A percentile compares a stretch with the other conserved stretches of the same genome.
Conservation (phyloP, 2,329 filamentous ascomycete genomes). For the Harringtonia lauricola region DNA sequence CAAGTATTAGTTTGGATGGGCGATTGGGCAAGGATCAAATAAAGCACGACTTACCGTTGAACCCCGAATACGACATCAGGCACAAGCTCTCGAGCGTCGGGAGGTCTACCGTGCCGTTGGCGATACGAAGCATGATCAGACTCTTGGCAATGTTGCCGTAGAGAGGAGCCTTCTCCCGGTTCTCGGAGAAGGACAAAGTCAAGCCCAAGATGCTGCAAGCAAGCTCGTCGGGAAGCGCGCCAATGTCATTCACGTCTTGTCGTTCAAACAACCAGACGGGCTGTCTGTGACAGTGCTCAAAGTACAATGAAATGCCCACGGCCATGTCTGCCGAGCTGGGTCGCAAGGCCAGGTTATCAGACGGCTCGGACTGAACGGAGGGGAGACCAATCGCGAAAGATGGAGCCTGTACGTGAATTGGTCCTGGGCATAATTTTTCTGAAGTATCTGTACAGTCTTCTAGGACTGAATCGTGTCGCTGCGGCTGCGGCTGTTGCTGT, state of each 20-base stretch:
- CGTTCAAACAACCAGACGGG: constrained; percentile 34
- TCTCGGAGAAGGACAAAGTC: neutral
- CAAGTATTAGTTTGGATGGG: too few species aligned
- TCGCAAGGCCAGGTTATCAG: too few species aligned
- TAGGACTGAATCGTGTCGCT: too few species aligned
- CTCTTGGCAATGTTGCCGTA: constrained; percentile 28
- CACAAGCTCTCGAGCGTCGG: constrained; percentile 39
- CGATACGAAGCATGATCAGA: constrained; percentile 36
- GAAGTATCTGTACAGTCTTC: too few species aligned
- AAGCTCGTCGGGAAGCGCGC: too few species aligned
- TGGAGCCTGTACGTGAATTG: too few species aligned
- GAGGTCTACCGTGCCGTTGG: constrained; percentile 36
- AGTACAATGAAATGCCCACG: constrained; percentile 26
- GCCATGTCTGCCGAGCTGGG: constrained; percentile 10
- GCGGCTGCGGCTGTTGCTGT: too few species aligned
- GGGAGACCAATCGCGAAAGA: too few species aligned
- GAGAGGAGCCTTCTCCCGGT: constrained; percentile 10
- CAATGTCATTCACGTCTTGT: constrained; percentile 28
- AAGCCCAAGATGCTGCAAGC: too few species aligned
- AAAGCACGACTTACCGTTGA: constrained; percentile 27
- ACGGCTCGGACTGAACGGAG: too few species aligned
- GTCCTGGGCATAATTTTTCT: too few species aligned
- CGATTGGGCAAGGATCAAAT: constrained; percentile 13
- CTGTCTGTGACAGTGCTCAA: constrained; percentile 31
- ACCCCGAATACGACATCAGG: constrained; percentile 35